A percentile compares a stretch with the other conserved stretches of the same genome.
These are phyloP conservation scores for Chiua sp. DNA, from an alignment of 1,284 basidiomycete species.

Conservation along the genomic window DNA sequence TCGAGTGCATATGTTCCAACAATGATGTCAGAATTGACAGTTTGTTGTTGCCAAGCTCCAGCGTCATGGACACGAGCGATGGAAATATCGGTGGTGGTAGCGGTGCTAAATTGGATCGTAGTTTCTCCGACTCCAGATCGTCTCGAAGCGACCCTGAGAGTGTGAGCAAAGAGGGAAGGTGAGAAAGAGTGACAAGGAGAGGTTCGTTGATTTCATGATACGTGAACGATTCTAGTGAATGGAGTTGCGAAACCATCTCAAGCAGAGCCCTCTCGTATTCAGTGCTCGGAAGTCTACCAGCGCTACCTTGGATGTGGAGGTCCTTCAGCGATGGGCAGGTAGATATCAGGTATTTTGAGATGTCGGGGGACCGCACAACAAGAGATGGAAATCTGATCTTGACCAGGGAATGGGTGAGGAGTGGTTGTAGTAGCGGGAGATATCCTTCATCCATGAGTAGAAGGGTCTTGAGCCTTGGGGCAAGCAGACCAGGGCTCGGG, in stretches of 20 bases:
- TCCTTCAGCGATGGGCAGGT: conserved; percentile 25
- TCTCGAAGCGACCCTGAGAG: conserved; percentile 24
- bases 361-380: conserved; percentile 17
- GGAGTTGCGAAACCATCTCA: conserved; percentile 20
- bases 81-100: conserved; percentile 15
- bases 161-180: conserved; percentile 16
- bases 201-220: conserved; percentile 29
- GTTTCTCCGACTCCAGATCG: conserved; percentile 20
- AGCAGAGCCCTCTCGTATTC: conserved; percentile 24
- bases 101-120: conserved; percentile 14
- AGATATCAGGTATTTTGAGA: conserved; percentile 25
- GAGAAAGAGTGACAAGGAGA: conserved; percentile 29
- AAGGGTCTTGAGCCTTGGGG: conserved; percentile 28
- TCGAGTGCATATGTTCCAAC: conserved; percentile 25
- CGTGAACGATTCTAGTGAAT: conserved; percentile 18
- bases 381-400: conserved; percentile 15
- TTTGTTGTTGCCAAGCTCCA: conserved; percentile 2
- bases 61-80: conserved; percentile 12
- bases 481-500: conserved; percentile 24
- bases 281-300: conserved; percentile 4
- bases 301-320: background rate
- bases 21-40: conserved; percentile 27
- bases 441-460: background rate
- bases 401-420: conserved; percentile 30
- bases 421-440: conserved; percentile 23